These are phyloP conservation scores for Flammula alnicola DNA, from an alignment of 1,284 basidiomycete species.

Conservation along the genomic window DNA sequence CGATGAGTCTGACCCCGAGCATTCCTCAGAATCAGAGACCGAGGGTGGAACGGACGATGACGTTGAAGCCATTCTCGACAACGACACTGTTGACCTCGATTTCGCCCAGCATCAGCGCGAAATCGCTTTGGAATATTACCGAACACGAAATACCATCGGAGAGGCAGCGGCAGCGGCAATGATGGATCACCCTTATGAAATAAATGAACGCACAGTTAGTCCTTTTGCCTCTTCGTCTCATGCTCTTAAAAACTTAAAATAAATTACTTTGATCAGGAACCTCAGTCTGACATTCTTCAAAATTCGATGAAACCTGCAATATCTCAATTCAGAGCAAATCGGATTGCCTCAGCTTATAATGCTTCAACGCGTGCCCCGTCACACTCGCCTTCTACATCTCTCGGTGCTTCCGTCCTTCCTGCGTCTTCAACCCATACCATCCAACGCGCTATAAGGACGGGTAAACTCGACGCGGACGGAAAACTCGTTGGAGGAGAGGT, in stretches of 20 bases:
- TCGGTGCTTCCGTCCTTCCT: conserved; percentile 55
- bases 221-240: neutral
- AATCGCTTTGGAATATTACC: conserved; percentile 72
- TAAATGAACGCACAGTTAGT: conserved; percentile 50
- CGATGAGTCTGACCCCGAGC: conserved; percentile 47
- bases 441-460: conserved; percentile 60
- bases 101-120: conserved; percentile 71
- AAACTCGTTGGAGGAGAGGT: conserved; percentile 58
- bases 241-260: conserved; percentile 1
- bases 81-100: conserved; percentile 43
- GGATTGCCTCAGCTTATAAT: conserved; percentile 50
- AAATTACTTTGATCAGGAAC: conserved; percentile 26
- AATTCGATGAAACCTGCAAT: conserved; percentile 49
- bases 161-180: conserved; percentile 55
- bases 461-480: conserved; percentile 58
- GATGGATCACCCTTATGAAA: conserved; percentile 48
- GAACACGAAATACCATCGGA: conserved; percentile 60
- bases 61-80: conserved; percentile 28
- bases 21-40: conserved; percentile 23
- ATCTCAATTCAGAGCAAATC: conserved; percentile 67
- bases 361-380: conserved; percentile 36
- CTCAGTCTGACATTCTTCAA: conserved; percentile 28
- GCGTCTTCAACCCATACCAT: conserved; percentile 54
- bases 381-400: conserved; percentile 39
- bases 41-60: conserved; percentile 44